These are phyloP conservation scores for Eragrostis curvula DNA, from an alignment of 176 grass and related monocot genomes.

Conservation along the genomic window DNA sequence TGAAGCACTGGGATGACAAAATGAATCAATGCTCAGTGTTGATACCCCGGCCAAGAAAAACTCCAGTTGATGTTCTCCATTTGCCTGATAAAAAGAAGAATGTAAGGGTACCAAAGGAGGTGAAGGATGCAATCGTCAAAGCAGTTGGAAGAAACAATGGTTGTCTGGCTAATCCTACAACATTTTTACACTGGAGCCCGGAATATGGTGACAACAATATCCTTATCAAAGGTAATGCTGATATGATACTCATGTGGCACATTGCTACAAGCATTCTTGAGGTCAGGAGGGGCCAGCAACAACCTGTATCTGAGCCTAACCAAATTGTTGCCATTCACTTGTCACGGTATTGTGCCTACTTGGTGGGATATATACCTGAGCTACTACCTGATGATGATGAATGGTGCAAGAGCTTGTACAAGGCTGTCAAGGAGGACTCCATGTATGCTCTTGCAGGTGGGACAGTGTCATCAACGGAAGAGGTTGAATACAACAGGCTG, in stretches of 20 bases:
- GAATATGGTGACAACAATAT: no score
- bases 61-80: not conserved
- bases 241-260: conserved; percentile 8
- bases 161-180: no score
- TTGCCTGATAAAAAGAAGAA: not conserved
- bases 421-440: conserved; percentile 7
- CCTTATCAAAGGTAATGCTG: not conserved
- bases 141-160: not conserved
- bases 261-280: not conserved
- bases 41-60: not conserved
- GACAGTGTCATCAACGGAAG: not conserved
- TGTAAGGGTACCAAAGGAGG: not conserved
- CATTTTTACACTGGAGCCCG: not conserved
- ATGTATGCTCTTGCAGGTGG: not conserved
- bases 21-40: not conserved
- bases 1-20: not conserved
- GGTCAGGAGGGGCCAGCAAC: no score
- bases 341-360: conserved; percentile 27
- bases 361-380: not conserved
- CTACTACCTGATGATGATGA: conserved; percentile 8
- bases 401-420: not conserved
- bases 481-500: not conserved
- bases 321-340: no score
- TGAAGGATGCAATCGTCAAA: not conserved
- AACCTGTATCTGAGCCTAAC: no score